These are phyloP conservation scores for Plasmodium vivax DNA, from an alignment of 169 alveolate genomes.

Conservation along the genomic window DNA sequence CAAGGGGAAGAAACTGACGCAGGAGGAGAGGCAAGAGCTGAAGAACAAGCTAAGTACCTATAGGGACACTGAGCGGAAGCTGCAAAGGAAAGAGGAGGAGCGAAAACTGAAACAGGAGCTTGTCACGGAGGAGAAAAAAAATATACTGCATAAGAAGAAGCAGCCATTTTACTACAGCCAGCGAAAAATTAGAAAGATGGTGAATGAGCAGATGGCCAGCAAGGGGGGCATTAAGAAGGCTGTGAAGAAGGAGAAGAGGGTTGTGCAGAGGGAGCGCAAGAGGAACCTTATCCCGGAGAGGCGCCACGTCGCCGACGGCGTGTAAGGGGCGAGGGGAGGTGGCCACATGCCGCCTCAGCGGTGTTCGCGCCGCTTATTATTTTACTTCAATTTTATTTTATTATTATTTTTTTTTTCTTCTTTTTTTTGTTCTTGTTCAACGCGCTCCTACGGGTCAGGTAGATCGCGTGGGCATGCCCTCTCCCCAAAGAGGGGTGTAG, in stretches of 20 bases:
- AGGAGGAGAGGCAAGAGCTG: constrained; percentile 28
- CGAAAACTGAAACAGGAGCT: constrained; percentile 37
- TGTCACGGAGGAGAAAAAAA: constrained; percentile 35
- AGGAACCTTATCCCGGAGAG: constrained; percentile 37
- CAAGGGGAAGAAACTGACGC: constrained; percentile 31
- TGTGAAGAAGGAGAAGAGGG: constrained; percentile 37
- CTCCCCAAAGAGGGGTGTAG: neutral
- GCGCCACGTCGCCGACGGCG: neutral
- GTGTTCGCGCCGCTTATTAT: neutral
- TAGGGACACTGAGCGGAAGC: constrained; percentile 10
- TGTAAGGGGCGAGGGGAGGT: neutral
- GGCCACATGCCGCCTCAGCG: neutral
- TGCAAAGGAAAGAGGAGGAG: constrained; percentile 59
- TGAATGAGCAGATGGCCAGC: constrained; percentile 14
- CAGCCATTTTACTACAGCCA: constrained; percentile 54
- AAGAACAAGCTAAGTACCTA: constrained; percentile 32
- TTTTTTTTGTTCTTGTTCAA: neutral
- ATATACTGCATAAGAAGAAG: constrained; percentile 35
- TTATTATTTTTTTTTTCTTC: no score
- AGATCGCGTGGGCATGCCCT: neutral
- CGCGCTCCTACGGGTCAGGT: neutral
- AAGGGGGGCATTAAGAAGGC: constrained; percentile 26
- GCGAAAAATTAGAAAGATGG: constrained; percentile 49
- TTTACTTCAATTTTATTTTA: neutral
- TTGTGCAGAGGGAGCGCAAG: constrained; percentile 42